Conservation (phyloP, 352 stramenopile species). For the Thraustochytrium striatum region DNA sequence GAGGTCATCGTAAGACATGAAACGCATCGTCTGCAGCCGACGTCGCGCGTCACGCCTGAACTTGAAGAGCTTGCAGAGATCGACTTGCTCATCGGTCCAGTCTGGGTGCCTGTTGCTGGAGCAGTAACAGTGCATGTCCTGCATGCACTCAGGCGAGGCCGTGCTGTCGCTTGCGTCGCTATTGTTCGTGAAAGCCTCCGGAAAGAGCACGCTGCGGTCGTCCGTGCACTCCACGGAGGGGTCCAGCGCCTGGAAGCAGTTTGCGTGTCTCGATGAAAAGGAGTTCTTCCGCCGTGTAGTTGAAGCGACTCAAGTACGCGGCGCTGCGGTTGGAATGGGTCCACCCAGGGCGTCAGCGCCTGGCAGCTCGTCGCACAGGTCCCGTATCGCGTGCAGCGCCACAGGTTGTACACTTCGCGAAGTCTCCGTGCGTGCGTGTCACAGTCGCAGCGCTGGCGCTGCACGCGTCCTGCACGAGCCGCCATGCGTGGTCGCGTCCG, state of each 20-base stretch:
- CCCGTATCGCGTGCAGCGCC: constrained; percentile 76
- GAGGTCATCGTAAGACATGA: constrained; percentile 41
- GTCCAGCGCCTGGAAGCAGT: constrained; percentile 23
- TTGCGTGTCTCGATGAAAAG: constrained; percentile 32
- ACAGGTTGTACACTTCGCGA: constrained; percentile 81
- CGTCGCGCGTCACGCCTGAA: constrained; percentile 5
- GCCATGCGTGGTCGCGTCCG: constrained; percentile 87
- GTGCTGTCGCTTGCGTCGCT: neutral
- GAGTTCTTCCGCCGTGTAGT: constrained; percentile 36
- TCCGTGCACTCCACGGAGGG: constrained; percentile 11
- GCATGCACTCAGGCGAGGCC: too few species aligned
- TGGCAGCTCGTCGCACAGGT: constrained; percentile 40
- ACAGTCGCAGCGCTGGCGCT: constrained; percentile 85
- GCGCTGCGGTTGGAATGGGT: too few species aligned
- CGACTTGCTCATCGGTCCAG: neutral
- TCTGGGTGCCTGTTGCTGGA: too few species aligned
- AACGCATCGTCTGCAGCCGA: neutral
- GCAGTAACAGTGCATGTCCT: constrained; percentile 20
- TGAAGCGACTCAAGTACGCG: neutral
- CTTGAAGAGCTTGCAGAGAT: constrained; percentile 30
- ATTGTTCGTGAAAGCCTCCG: neutral
- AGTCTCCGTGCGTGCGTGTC: constrained; percentile 75
- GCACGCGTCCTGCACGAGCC: constrained; percentile 71
- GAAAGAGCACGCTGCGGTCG: neutral
- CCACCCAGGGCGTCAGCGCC: too few species aligned